A percentile compares a stretch with the other conserved stretches of the same genome.
Evolutionary conservation across 345 rosid genomes (phyloP).

Genomic region (Streptanthus diversifolius): DNA sequence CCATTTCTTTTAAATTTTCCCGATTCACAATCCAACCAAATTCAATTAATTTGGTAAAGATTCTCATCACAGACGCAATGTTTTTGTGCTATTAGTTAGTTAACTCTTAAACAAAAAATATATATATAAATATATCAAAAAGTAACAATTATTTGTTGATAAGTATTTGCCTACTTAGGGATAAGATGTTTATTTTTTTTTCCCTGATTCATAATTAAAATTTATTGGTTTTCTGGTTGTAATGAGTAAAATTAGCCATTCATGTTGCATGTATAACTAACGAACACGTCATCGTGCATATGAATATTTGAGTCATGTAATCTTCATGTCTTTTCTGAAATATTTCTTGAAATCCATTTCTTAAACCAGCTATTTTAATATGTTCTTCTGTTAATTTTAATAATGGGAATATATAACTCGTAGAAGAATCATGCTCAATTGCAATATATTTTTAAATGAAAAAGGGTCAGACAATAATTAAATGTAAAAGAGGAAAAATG

Average conservation of each 20-base stretch:
- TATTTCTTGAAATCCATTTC: not conserved
- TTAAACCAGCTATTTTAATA: not conserved
- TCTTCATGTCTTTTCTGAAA: slow-evolving; percentile 6
- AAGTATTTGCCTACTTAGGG: slow-evolving; percentile 19
- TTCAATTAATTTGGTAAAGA: slow-evolving; percentile 24
- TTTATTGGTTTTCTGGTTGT: not conserved
- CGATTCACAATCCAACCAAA: slow-evolving; percentile 15
- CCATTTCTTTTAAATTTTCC: slow-evolving; percentile 17
- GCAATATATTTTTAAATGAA: not conserved
- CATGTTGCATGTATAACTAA: slow-evolving; percentile 20
- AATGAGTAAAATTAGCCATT: not conserved
- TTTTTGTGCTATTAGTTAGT: not conserved
- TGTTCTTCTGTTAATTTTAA: not conserved
- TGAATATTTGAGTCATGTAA: slow-evolving; percentile 12
- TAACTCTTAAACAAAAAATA: not conserved
- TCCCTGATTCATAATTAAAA: not conserved
- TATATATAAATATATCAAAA: not conserved
- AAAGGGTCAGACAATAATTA: not conserved
- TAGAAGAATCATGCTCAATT: not conserved
- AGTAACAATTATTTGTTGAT: slow-evolving; percentile 20
- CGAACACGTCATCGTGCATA: not conserved
- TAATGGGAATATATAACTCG: not conserved
- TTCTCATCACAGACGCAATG: slow-evolving; percentile 16
- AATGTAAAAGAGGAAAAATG: not conserved
- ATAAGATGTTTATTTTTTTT: not conserved